Evolutionary conservation across 768 basidiomycete genomes (phyloP).

Genomic region (Mycena filopes): DNA sequence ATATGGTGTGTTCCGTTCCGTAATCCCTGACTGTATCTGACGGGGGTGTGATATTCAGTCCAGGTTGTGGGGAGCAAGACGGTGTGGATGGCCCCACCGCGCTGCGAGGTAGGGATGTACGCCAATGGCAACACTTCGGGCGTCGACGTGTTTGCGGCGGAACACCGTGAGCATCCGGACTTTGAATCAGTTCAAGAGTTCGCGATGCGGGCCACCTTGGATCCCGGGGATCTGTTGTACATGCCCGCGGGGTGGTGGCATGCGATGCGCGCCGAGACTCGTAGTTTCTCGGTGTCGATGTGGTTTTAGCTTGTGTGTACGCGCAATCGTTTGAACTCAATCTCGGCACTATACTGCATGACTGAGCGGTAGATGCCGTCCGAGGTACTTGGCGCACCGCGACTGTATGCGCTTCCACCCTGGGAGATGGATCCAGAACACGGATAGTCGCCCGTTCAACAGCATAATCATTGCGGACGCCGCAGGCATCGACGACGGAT

Average conservation of each 20-base stretch:
- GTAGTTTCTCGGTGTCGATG: constrained; percentile 89
- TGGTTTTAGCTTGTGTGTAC: no score
- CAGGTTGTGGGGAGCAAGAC: constrained; percentile 92
- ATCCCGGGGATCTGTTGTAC: constrained; percentile 87
- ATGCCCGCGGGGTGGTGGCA: constrained; percentile 98
- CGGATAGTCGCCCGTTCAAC: no score
- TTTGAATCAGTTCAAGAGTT: constrained; percentile 70
- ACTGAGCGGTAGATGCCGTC: no score
- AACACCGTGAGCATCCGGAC: constrained; percentile 51
- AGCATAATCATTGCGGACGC: no score
- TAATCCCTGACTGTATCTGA: background rate
- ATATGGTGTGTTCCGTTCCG: constrained; percentile 65
- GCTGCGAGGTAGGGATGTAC: constrained; percentile 66
- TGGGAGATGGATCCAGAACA: no score
- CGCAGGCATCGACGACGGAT: no score
- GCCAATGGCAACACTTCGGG: constrained; percentile 84
- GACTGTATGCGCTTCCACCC: no score
- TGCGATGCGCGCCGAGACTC: constrained; percentile 84
- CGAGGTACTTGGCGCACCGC: no score
- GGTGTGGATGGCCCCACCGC: constrained; percentile 91
- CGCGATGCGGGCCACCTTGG: constrained; percentile 71
- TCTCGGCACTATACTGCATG: no score
- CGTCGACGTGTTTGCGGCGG: constrained; percentile 76
- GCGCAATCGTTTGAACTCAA: no score
- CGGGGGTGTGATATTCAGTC: constrained; percentile 56